Evolutionary conservation across 495 filamentous ascomycete genomes (phyloP), one percentile per base, ranked within the genome.

Genomic region (Penicillium daleae): DNA sequence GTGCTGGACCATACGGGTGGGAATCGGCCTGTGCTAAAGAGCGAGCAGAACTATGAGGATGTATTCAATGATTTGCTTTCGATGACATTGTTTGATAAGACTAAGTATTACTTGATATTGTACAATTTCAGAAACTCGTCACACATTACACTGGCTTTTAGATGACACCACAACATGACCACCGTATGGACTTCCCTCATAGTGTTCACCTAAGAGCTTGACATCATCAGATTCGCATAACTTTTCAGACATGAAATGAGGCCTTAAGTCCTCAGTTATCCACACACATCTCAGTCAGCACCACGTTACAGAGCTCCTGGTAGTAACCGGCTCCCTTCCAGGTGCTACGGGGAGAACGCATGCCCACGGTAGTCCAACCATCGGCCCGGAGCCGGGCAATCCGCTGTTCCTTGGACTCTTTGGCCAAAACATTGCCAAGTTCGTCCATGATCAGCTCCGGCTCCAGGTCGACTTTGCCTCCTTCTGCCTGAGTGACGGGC

Each of bases 321-420:
- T 80, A 80, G 50, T 80, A 77, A 26, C 68, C 65, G 4, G 59
- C 35, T 0, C 79, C 79, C 57, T 80, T 81, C 71, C 76, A 79
- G 15, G 66, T 68, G 37, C 71, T 68, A n/a, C 57, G 57, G 7
- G 57, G 27, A 5, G 71, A 69, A 31, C 65, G 69, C 57, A 79
- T 22, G 4, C 77, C 77, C 39, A 77, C 71, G 0, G 70, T 76
- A 15, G 62, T 58, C 74, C 76, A 81, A 13, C 68, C 67, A 6
- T 78, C 75, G 3, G 68, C 50, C 0, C 74, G 67, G 5, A 81
- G 60, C 19, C 79, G 66, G 4, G 42, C 53, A 46, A 81, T 77
- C 3, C 79, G 63, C 55, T 80, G 67, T 35, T 66, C 62, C 44
- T 71, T 78, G 2, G 68, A 75, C 49, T 81, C 78, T 22, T 64